A percentile compares a stretch with the other conserved stretches of the same genome.
Conservation (phyloP, 1,284 basidiomycete genomes). For the Microbotryomycetes sp. region DNA sequence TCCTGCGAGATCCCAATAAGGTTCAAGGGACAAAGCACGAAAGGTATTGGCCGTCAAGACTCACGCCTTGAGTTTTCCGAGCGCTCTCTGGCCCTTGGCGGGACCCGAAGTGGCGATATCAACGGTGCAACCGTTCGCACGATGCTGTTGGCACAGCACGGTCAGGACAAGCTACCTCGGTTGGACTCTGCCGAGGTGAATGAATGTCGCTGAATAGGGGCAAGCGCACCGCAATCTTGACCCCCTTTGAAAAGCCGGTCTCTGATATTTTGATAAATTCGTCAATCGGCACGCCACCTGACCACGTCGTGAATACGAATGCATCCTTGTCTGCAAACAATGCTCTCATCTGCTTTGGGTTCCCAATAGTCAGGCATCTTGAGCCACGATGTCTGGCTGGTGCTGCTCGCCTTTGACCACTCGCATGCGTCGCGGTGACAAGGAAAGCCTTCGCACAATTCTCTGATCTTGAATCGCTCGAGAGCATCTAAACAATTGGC, state of each 20-base stretch:
- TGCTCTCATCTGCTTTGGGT: constrained; percentile 27
- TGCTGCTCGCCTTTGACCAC: constrained; percentile 26
- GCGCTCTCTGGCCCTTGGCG: constrained; percentile 26
- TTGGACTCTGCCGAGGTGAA: no score
- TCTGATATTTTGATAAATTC: constrained; percentile 36
- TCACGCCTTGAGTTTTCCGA: constrained; percentile 38
- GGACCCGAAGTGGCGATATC: constrained; percentile 34
- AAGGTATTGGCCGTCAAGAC: neutral
- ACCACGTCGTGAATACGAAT: constrained; percentile 39
- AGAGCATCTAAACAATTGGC: constrained; percentile 26
- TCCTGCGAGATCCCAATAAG: constrained; percentile 8
- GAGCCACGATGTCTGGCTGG: neutral
- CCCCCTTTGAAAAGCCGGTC: constrained; percentile 35
- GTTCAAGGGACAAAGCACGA: neutral
- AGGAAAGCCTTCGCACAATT: constrained; percentile 36
- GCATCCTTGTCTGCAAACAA: constrained; percentile 37
- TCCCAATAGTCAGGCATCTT: neutral
- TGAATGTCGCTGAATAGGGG: neutral
- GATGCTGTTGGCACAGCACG: constrained; percentile 23
- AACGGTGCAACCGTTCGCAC: constrained; percentile 36
- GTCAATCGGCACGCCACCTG: constrained; percentile 36
- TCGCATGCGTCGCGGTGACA: constrained; percentile 37
- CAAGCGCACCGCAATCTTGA: constrained; percentile 30
- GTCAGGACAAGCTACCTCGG: no score
- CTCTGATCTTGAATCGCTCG: constrained; percentile 34